Evolutionary conservation across 306 rosid genomes (phyloP).

Genomic region (Luffa aegyptiaca): DNA sequence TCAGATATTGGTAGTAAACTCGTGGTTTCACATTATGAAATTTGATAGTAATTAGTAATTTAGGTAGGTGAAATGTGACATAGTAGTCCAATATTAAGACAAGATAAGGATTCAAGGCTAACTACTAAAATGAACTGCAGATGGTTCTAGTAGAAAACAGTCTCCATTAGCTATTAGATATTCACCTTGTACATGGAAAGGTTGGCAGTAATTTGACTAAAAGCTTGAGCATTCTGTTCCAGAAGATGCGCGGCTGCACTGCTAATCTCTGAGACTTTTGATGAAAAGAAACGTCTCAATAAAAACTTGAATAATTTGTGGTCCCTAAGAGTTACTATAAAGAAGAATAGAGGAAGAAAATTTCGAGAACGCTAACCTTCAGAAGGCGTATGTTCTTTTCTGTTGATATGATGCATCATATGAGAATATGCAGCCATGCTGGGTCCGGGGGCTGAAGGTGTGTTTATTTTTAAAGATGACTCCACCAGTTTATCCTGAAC

Average conservation of each 20-base stretch:
- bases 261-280: conserved; percentile 45
- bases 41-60: background rate
- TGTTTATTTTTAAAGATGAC: conserved; percentile 45
- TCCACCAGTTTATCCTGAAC: conserved; percentile 88
- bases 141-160: background rate
- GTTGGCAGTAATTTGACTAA: conserved; percentile 64
- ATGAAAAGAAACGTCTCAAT: conserved; percentile 22
- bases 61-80: background rate
- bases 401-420: conserved; percentile 35
- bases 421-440: conserved; percentile 47
- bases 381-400: conserved; percentile 34
- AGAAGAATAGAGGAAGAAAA: background rate
- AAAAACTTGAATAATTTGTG: background rate
- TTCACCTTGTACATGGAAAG: conserved; percentile 75
- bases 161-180: conserved; percentile 6
- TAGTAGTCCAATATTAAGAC: background rate
- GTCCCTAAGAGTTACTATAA: background rate
- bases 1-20: background rate
- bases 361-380: conserved; percentile 50
- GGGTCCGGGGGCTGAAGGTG: conserved; percentile 36
- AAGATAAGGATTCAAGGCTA: background rate
- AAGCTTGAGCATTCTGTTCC: conserved; percentile 82
- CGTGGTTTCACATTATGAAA: background rate
- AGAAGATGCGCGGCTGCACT: conserved; percentile 57
- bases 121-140: background rate